Percentiles rank a stretch among this genome's conserved stretches.
Conservation (phyloP, 2,329 filamentous ascomycete genomes). For the Grosmannia huntii region DNA sequence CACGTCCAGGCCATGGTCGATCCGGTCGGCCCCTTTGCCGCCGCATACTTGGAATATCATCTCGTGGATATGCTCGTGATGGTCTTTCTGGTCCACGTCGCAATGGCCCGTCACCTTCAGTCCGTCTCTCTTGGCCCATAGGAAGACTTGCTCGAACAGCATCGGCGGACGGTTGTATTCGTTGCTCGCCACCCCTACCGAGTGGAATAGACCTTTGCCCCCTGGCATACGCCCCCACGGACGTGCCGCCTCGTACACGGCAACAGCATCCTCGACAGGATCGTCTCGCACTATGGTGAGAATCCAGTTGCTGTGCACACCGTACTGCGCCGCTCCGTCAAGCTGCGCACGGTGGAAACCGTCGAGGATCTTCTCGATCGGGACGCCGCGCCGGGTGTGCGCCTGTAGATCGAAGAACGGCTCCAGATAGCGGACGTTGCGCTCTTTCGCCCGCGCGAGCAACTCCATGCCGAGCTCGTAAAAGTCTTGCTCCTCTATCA, state of each 20-base stretch:
- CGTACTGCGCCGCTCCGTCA: conserved; percentile 47
- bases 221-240: conserved; percentile 21
- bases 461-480: conserved; percentile 60
- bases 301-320: conserved; percentile 51
- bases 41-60: conserved; percentile 54
- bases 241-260: conserved; percentile 29
- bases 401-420: conserved; percentile 74
- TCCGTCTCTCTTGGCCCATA: conserved; percentile 24
- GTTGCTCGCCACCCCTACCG: conserved; percentile 33
- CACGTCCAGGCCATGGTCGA: conserved; percentile 61
- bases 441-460: conserved; percentile 47
- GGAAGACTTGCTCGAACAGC: conserved; percentile 29
- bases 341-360: conserved; percentile 49
- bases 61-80: conserved; percentile 12
- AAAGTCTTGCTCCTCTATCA: conserved; percentile 53
- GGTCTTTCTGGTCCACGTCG: conserved; percentile 36
- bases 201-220: conserved; percentile 27
- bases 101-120: conserved; percentile 35
- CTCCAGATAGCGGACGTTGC: conserved; percentile 59
- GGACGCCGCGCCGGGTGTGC: conserved; percentile 49
- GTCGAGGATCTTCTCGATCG: conserved; percentile 47
- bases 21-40: conserved; percentile 45
- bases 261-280: conserved; percentile 40
- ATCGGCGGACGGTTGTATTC: conserved; percentile 30
- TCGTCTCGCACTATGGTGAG: conserved; percentile 61